These are phyloP conservation scores for Fusarium albidum DNA, from an alignment of 2,329 filamentous ascomycete species.

Conservation along the genomic window DNA sequence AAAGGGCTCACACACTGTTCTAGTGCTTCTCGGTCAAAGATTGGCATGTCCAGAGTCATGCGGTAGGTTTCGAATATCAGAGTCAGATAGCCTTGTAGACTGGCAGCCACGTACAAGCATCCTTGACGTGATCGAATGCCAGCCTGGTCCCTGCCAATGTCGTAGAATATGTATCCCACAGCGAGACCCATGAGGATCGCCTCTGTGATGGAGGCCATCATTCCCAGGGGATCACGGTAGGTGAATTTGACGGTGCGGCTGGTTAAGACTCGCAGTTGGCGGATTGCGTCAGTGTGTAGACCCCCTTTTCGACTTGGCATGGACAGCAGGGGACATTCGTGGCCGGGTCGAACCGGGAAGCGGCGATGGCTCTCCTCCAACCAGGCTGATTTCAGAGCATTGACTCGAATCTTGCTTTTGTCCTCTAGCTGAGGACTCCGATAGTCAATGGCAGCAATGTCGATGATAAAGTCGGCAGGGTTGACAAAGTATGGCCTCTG, in stretches of 20 bases:
- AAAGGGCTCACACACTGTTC: slow-evolving; percentile 76
- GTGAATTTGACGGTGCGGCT: slow-evolving; percentile 73
- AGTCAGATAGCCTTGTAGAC: slow-evolving; percentile 77
- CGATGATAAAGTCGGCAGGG: slow-evolving; percentile 77
- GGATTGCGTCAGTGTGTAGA: slow-evolving; percentile 62
- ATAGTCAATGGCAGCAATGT: slow-evolving; percentile 76
- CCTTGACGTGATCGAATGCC: slow-evolving; percentile 79
- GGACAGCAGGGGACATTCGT: background rate
- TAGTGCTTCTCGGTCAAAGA: slow-evolving; percentile 76
- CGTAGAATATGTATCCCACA: slow-evolving; percentile 75
- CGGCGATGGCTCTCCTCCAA: slow-evolving; percentile 44
- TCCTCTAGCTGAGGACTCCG: slow-evolving; percentile 70
- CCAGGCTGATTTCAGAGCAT: slow-evolving; percentile 68
- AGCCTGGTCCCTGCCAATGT: slow-evolving; percentile 68
- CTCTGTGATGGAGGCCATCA: slow-evolving; percentile 74
- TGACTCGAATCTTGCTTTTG: slow-evolving; percentile 64
- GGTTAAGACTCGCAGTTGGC: slow-evolving; percentile 71
- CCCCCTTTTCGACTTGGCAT: slow-evolving; percentile 17
- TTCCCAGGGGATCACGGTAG: slow-evolving; percentile 76
- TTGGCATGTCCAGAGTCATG: slow-evolving; percentile 74
- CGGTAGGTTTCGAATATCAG: slow-evolving; percentile 78
- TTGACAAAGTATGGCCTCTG: slow-evolving; percentile 74
- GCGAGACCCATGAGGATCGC: slow-evolving; percentile 74
- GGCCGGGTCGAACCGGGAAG: slow-evolving; percentile 25
- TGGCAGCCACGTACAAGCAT: slow-evolving; percentile 73